Conservation (phyloP, 139 green algal species). For the Edaphochlamys debaryana region DNA sequence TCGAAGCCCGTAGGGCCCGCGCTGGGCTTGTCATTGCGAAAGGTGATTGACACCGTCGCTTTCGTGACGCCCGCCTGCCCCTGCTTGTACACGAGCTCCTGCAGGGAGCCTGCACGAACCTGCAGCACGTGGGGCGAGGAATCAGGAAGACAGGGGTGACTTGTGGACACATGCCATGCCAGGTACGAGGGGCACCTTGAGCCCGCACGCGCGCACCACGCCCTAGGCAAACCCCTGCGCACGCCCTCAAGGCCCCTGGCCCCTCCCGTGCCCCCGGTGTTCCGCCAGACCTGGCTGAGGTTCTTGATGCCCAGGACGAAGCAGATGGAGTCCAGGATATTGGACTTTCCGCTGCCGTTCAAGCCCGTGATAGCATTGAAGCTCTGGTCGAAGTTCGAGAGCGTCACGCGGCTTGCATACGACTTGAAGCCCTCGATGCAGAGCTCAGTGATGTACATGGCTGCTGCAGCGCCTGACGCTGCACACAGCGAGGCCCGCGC, state of each 20-base stretch:
- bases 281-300: constrained; percentile 89
- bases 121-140: no score
- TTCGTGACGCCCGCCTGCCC: constrained; percentile 98
- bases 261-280: no score
- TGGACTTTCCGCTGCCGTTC: constrained; percentile 98
- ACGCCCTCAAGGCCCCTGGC: no score
- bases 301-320: constrained; percentile 99
- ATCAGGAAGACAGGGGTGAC: neutral
- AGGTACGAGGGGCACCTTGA: no score
- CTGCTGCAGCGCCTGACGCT: neutral
- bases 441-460: constrained; percentile 98
- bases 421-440: constrained; percentile 99
- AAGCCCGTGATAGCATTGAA: constrained; percentile 99
- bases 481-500: no score
- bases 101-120: constrained; percentile 92
- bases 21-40: constrained; percentile 91
- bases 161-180: no score
- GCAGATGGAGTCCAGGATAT: constrained; percentile 99
- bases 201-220: no score
- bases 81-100: constrained; percentile 99
- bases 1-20: constrained; percentile 91
- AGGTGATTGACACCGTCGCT: constrained; percentile 96
- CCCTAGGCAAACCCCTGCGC: no score
- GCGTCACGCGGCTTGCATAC: constrained; percentile 90
- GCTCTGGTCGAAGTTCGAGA: constrained; percentile 89